phyloP scores from a whole-genome alignment of 345 rosid genomes.

The Eutrema heterophyllum region DNA sequence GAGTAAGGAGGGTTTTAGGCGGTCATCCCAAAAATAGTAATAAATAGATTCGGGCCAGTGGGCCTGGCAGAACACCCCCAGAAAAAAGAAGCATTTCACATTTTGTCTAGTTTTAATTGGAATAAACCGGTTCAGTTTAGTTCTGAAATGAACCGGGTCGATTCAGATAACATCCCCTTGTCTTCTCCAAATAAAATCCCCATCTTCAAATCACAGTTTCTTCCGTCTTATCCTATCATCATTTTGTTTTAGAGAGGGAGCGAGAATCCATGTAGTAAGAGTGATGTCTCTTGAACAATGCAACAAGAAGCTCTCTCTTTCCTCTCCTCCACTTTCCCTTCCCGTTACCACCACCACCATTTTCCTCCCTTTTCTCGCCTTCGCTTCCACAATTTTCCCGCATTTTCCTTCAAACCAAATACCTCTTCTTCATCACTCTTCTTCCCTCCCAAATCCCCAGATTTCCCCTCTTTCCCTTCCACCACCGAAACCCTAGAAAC shows the following conservation, averaged over 20 bases:
- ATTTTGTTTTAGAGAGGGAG: neutral
- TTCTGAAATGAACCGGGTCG: neutral
- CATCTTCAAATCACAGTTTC: slow-evolving; percentile 15
- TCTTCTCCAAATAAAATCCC: slow-evolving; percentile 1
- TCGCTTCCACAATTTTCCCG: slow-evolving; percentile 40
- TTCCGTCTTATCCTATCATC: slow-evolving; percentile 25
- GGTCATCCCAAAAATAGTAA: too few relatives aligned
- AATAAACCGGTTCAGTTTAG: slow-evolving; percentile 6
- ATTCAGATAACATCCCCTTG: neutral
- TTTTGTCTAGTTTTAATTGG: neutral
- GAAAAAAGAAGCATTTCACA: neutral
- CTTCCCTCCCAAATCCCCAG: slow-evolving; percentile 34
- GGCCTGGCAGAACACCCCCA: neutral
- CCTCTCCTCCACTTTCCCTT: slow-evolving; percentile 33
- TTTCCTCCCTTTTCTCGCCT: slow-evolving; percentile 44
- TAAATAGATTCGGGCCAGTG: neutral
- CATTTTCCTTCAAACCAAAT: slow-evolving; percentile 45
- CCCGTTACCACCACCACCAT: slow-evolving; percentile 26
- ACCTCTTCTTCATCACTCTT: slow-evolving; percentile 38
- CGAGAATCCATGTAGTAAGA: neutral
- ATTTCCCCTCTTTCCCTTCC: slow-evolving; percentile 23
- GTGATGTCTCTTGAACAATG: slow-evolving; percentile 45
- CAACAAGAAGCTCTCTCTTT: slow-evolving; percentile 47
- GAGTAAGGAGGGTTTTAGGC: too few relatives aligned
- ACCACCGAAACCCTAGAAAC: slow-evolving; percentile 22